phyloP scores from a whole-genome alignment of 352 stramenopile genomes.

The Globisporangium nagaii region DNA sequence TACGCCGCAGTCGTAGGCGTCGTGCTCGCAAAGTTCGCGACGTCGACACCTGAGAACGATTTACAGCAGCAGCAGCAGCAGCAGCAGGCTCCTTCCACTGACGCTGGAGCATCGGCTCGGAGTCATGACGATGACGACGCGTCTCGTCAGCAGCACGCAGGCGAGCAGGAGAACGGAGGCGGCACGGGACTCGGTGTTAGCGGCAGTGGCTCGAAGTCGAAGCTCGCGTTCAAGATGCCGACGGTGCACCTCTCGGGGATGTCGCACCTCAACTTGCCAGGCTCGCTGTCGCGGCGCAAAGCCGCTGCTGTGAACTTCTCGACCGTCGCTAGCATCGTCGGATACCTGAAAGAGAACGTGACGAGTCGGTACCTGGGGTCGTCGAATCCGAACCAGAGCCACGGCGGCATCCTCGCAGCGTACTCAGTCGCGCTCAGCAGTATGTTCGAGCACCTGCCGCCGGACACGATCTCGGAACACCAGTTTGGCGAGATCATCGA shows the following conservation, averaged over 20 bases:
- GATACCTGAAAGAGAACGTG: constrained; percentile 78
- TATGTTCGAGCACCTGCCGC: constrained; percentile 70
- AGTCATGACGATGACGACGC: constrained; percentile 25
- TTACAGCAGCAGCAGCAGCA: constrained; percentile 10
- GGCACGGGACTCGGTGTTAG: neutral
- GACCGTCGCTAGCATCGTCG: constrained; percentile 63
- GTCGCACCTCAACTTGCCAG: constrained; percentile 36
- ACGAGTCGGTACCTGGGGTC: constrained; percentile 49
- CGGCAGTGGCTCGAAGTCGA: constrained; percentile 29
- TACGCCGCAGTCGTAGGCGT: constrained; percentile 67
- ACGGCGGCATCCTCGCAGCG: constrained; percentile 65
- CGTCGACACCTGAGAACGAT: constrained; percentile 38
- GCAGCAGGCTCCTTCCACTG: too few relatives aligned
- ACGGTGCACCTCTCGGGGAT: constrained; percentile 57
- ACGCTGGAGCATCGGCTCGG: constrained; percentile 8
- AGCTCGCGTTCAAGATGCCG: constrained; percentile 66
- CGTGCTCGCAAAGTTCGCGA: constrained; percentile 74
- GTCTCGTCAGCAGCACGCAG: constrained; percentile 2
- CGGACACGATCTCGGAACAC: constrained; percentile 49
- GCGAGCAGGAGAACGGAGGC: constrained; percentile 12
- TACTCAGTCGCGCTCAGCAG: constrained; percentile 69
- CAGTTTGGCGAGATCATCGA: constrained; percentile 70
- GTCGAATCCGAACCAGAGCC: constrained; percentile 36
- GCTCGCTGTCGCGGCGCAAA: constrained; percentile 50
- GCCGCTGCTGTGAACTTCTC: constrained; percentile 57